Base-by-base conservation (phyloP, 805 yeast species). In the Pichia californica region DNA sequence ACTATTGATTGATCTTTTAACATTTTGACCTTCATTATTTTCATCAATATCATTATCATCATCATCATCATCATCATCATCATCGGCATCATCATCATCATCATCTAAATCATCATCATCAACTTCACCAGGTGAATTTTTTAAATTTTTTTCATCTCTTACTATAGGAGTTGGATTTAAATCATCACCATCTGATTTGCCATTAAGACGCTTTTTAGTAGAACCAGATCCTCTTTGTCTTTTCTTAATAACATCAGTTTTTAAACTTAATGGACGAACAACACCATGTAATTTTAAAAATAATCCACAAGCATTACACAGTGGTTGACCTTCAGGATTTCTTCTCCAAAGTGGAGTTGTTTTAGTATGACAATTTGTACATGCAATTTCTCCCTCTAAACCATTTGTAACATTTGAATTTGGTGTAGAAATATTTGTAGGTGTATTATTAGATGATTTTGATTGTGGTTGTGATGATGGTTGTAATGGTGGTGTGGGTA, bases 261-360 rank as follows among this genome's bases (percentile, higher is more conserved):
- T 89, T 55, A 89, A 69, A 13, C 95, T 83, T 40, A 91, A 68
- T 0, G 99, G 99, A 45, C 98, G 71, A 49, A 87, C 94, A 4
- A 88, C 91, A n/a, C 97, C 98, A 57, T 91, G 98, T 20, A 91
- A 69, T 62, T 91, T 91, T 56, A 86, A 73, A 55, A 91, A 91
- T 47, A 91, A 68, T 0, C 98, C 99, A 68, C 99, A 91, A 0
- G 99, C 98, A 62, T 91, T 91, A 66, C 98, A 91, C 46, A 91
- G 68, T 0, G 96, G 94, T 56, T 86, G 83, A 2, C 97, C 97
- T 46, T 85, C 86, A 0, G 95, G 88, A 54, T 88, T 87, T 39
- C 97, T 72, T 53, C 99, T 71, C 99, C 99, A 91, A 15, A 91
- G 63, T 1, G 99, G 99, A 0, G 99, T 91, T 15, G 94, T 88